phyloP scores from a whole-genome alignment of 345 rosid species.

The Barbarea vulgaris region DNA sequence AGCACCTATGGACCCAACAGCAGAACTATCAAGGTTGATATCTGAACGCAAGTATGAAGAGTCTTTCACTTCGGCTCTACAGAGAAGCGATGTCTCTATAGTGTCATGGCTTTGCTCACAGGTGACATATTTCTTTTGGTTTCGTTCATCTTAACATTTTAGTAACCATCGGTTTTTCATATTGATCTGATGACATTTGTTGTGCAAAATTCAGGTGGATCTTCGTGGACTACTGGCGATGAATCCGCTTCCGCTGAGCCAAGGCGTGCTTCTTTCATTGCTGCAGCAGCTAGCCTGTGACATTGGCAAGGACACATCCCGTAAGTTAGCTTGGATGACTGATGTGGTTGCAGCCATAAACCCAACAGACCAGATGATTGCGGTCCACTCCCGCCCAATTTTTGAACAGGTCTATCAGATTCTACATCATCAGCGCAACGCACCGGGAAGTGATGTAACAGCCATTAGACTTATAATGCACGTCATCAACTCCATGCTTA shows the following conservation, averaged over 20 bases:
- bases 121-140: constrained; percentile 42
- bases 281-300: constrained; percentile 88
- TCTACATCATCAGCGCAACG: constrained; percentile 55
- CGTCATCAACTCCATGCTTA: constrained; percentile 69
- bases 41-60: constrained; percentile 75
- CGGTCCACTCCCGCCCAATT: constrained; percentile 61
- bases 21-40: constrained; percentile 67
- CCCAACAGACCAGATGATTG: constrained; percentile 72
- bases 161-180: background rate
- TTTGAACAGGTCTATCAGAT: constrained; percentile 79
- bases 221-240: constrained; percentile 53
- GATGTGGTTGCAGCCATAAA: constrained; percentile 74
- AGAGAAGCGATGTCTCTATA: constrained; percentile 76
- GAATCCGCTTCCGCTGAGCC: constrained; percentile 76
- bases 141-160: background rate
- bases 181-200: constrained; percentile 2
- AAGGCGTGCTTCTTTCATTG: constrained; percentile 81
- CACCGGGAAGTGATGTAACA: constrained; percentile 53
- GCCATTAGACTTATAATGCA: constrained; percentile 66
- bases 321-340: constrained; percentile 80
- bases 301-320: constrained; percentile 59
- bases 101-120: constrained; percentile 92
- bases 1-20: constrained; percentile 70
- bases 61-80: constrained; percentile 73
- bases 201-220: constrained; percentile 60